Percentiles rank a stretch among this genome's conserved stretches.
phyloP scores from a whole-genome alignment of 805 yeast genomes.

The Candida maris region DNA sequence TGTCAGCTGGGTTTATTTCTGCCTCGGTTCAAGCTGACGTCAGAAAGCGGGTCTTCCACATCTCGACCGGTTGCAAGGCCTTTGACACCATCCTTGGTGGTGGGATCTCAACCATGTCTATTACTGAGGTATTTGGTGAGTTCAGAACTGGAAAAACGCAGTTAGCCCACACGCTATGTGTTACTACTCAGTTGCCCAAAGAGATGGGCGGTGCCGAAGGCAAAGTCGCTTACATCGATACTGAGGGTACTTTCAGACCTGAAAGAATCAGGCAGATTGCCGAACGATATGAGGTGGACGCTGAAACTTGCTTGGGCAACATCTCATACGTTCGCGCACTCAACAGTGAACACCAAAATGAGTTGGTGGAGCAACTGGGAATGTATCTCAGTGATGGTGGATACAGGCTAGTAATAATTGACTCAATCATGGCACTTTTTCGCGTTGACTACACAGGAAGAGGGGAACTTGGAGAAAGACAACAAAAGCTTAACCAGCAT shows the following conservation, averaged over 20 bases:
- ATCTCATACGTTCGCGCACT: constrained; percentile 74
- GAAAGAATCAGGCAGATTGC: constrained; percentile 65
- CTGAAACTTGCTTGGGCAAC: constrained; percentile 65
- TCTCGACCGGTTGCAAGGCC: constrained; percentile 71
- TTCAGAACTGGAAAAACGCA: constrained; percentile 83
- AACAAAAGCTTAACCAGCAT: constrained; percentile 62
- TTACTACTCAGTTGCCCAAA: constrained; percentile 68
- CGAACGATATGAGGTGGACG: constrained; percentile 62
- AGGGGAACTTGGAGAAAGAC: constrained; percentile 74
- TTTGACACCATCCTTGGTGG: constrained; percentile 70
- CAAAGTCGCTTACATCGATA: constrained; percentile 73
- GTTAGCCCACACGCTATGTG: constrained; percentile 73
- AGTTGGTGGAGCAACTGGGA: constrained; percentile 64
- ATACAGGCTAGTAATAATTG: constrained; percentile 57
- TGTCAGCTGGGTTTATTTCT: constrained; percentile 67
- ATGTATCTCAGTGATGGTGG: constrained; percentile 64
- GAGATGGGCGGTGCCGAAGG: constrained; percentile 80
- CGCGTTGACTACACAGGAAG: constrained; percentile 77
- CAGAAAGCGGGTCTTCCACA: constrained; percentile 56
- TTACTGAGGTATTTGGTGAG: constrained; percentile 78
- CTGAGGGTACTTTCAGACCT: constrained; percentile 81
- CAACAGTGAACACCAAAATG: constrained; percentile 77
- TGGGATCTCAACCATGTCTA: constrained; percentile 71
- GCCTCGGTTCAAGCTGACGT: constrained; percentile 67
- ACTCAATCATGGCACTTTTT: constrained; percentile 76